These are phyloP conservation scores for Lactuca saligna DNA, from an alignment of 129 eudicot genomes.

Conservation along the genomic window DNA sequence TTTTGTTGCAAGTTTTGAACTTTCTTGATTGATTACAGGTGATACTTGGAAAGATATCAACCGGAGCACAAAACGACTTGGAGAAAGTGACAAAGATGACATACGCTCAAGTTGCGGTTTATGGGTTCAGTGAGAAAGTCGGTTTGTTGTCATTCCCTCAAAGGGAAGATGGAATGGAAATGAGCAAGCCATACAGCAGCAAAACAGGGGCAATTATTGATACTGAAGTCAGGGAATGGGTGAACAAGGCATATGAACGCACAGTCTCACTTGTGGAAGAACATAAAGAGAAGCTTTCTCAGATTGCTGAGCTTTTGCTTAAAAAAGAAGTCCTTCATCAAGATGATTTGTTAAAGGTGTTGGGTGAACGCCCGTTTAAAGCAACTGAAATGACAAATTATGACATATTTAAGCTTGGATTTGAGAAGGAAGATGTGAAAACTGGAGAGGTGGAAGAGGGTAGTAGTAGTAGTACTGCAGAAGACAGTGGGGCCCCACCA, in stretches of 20 bases:
- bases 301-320: slow-evolving; percentile 76
- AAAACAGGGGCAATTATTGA: slow-evolving; percentile 85
- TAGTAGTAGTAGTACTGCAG: slow-evolving; percentile 1
- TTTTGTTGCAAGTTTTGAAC: background rate
- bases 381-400: slow-evolving; percentile 69
- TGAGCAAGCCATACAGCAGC: slow-evolving; percentile 89
- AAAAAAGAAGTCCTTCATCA: slow-evolving; percentile 94
- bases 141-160: slow-evolving; percentile 88
- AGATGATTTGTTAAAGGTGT: slow-evolving; percentile 68
- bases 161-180: slow-evolving; percentile 77
- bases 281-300: slow-evolving; percentile 79
- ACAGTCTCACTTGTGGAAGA: slow-evolving; percentile 62
- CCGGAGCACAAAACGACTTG: slow-evolving; percentile 92
- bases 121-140: slow-evolving; percentile 87
- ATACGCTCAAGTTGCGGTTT: slow-evolving; percentile 91
- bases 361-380: slow-evolving; percentile 89
- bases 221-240: slow-evolving; percentile 89
- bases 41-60: slow-evolving; percentile 78
- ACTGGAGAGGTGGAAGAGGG: slow-evolving; percentile 22
- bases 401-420: slow-evolving; percentile 79
- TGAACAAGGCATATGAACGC: slow-evolving; percentile 63
- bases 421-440: slow-evolving; percentile 47
- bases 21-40: slow-evolving; percentile 41
- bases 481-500: slow-evolving; percentile 43
- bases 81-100: slow-evolving; percentile 97